A percentile compares a stretch with the other conserved stretches of the same genome.
Conservation (phyloP, 2,329 filamentous ascomycete genomes). For the Ceratocystis cacaofunesta region DNA sequence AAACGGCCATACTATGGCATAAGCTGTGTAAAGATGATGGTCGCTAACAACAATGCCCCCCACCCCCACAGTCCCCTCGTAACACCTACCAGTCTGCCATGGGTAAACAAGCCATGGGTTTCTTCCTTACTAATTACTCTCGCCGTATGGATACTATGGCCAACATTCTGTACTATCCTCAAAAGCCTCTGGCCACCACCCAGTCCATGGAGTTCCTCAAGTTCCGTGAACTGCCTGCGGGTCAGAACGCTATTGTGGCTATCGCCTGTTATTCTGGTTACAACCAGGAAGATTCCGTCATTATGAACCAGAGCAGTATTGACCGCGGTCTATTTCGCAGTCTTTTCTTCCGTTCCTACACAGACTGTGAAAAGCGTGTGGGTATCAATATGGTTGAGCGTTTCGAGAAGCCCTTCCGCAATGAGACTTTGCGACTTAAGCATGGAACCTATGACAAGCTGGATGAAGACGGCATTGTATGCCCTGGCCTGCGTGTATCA, state of each 20-base stretch:
- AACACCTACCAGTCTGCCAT: conserved; percentile 99
- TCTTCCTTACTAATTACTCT: conserved; percentile 93
- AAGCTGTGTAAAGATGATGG: neutral
- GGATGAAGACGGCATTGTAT: conserved; percentile 88
- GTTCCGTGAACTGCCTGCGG: conserved; percentile 90
- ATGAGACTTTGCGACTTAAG: conserved; percentile 81
- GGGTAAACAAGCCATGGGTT: conserved; percentile 99
- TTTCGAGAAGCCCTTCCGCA: conserved; percentile 87
- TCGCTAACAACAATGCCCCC: conserved; percentile 23
- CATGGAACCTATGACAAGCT: conserved; percentile 95
- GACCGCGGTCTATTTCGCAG: conserved; percentile 94
- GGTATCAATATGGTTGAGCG: conserved; percentile 84
- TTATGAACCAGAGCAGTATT: conserved; percentile 99
- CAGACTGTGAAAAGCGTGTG: conserved; percentile 90
- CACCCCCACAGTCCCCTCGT: conserved; percentile 58
- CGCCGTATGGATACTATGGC: conserved; percentile 99
- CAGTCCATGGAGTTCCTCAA: conserved; percentile 98
- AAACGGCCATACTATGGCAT: neutral
- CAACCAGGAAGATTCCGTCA: conserved; percentile 99
- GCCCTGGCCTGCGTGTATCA: conserved; percentile 83
- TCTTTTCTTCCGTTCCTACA: conserved; percentile 95
- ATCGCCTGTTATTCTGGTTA: conserved; percentile 97
- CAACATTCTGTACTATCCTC: conserved; percentile 96
- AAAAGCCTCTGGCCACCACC: conserved; percentile 92
- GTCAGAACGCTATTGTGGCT: conserved; percentile 95